Conservation (phyloP, 139 green algal genomes). For the Yamagishiella unicocca region DNA sequence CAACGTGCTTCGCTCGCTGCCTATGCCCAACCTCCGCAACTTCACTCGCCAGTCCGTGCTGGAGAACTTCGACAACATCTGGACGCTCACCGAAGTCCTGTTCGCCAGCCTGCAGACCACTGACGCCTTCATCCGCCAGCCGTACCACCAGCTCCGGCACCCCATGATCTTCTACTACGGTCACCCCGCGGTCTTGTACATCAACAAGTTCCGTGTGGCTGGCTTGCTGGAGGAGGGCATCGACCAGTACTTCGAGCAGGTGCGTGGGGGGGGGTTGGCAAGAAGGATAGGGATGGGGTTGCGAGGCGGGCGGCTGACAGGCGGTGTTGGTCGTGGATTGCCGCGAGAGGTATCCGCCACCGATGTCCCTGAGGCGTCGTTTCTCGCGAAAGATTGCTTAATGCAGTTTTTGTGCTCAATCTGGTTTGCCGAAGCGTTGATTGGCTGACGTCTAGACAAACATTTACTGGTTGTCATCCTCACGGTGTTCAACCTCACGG, state of each 20-base stretch:
- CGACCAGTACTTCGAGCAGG: conserved; percentile 73
- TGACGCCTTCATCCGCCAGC: conserved; percentile 80
- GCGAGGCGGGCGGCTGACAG: too few relatives aligned
- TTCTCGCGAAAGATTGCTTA: too few relatives aligned
- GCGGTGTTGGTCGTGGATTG: too few relatives aligned
- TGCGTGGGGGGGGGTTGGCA: not conserved
- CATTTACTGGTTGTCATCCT: too few relatives aligned
- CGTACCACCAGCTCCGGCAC: conserved; percentile 87
- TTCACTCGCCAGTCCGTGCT: conserved; percentile 72
- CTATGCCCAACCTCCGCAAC: conserved; percentile 65
- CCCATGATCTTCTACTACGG: conserved; percentile 91
- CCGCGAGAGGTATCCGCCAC: too few relatives aligned
- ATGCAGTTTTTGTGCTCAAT: too few relatives aligned
- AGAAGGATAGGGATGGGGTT: not conserved
- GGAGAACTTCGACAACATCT: conserved; percentile 88
- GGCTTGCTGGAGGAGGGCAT: conserved; percentile 75
- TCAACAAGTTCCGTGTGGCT: conserved; percentile 89
- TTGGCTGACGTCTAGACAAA: too few relatives aligned
- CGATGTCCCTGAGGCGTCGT: too few relatives aligned
- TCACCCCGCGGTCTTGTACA: conserved; percentile 82
- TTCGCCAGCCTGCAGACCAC: conserved; percentile 63
- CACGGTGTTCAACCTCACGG: too few relatives aligned
- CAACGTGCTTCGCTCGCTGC: conserved; percentile 70
- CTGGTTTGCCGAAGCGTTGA: too few relatives aligned
- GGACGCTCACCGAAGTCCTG: conserved; percentile 78